phyloP scores from a whole-genome alignment of 2,329 filamentous ascomycete genomes.

The Trichoderma sp. region DNA sequence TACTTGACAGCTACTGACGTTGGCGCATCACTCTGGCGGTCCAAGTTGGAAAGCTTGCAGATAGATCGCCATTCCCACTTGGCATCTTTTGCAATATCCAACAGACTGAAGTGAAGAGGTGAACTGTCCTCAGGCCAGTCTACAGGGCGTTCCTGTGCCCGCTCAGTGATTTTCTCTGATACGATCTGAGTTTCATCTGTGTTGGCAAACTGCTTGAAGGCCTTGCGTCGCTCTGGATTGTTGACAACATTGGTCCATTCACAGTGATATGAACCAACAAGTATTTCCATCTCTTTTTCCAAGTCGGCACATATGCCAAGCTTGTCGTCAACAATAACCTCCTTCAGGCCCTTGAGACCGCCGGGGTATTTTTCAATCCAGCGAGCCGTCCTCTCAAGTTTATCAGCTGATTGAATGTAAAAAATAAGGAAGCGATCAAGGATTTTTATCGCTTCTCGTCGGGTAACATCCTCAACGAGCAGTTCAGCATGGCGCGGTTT shows the following conservation, averaged over 20 bases:
- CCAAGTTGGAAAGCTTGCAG: constrained; percentile 67
- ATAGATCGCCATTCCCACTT: constrained; percentile 74
- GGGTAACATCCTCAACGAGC: constrained; percentile 80
- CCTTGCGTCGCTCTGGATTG: constrained; percentile 61
- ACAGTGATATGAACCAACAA: constrained; percentile 82
- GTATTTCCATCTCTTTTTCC: constrained; percentile 81
- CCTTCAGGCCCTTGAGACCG: constrained; percentile 76
- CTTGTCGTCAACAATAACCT: constrained; percentile 81
- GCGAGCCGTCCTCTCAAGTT: constrained; percentile 80
- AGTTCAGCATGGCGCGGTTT: constrained; percentile 80
- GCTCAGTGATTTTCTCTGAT: constrained; percentile 69
- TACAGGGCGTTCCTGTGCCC: constrained; percentile 69
- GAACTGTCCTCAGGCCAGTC: constrained; percentile 72
- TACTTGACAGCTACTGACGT: constrained; percentile 67
- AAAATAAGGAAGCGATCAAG: constrained; percentile 88
- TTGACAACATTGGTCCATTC: constrained; percentile 85
- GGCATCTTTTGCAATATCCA: constrained; percentile 54
- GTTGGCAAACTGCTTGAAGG: constrained; percentile 83
- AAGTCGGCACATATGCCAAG: constrained; percentile 81
- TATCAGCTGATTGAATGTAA: constrained; percentile 90
- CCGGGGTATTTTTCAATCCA: constrained; percentile 85
- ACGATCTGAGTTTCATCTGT: constrained; percentile 66
- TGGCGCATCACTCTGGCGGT: constrained; percentile 39
- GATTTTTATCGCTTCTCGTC: constrained; percentile 77
- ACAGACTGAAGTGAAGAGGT: constrained; percentile 69